Percentiles rank a stretch among this genome's conserved stretches.
These are phyloP conservation scores for Ochromonadaceae sp. DNA, from an alignment of 352 stramenopile genomes.

Conservation along the genomic window DNA sequence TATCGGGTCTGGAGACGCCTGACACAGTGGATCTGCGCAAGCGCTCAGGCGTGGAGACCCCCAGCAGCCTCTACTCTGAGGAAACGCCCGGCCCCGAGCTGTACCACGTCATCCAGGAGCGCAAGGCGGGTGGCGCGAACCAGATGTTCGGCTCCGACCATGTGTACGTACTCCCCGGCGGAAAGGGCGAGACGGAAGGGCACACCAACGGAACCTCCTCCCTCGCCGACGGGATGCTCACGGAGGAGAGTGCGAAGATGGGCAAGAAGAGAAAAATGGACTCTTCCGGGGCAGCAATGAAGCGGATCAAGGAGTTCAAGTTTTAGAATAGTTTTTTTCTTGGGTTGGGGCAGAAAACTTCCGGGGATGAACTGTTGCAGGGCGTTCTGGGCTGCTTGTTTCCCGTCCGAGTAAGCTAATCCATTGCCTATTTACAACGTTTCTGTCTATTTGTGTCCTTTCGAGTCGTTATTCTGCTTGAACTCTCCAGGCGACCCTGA, in stretches of 20 bases:
- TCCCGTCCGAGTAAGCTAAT: too few species aligned
- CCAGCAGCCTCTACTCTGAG: slow-evolving; percentile 21
- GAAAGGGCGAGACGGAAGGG: slow-evolving; percentile 42
- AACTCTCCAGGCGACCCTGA: too few species aligned
- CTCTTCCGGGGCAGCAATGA: too few species aligned
- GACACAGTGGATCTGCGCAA: slow-evolving; percentile 52
- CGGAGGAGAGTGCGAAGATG: not conserved
- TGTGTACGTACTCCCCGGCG: slow-evolving; percentile 43
- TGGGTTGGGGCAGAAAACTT: too few species aligned
- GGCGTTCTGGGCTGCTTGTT: too few species aligned
- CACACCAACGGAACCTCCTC: slow-evolving; percentile 33
- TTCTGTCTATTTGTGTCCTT: too few species aligned
- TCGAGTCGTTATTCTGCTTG: too few species aligned
- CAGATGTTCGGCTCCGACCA: slow-evolving; percentile 53
- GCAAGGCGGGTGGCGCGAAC: slow-evolving; percentile 22
- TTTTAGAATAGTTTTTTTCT: slow-evolving; percentile 21
- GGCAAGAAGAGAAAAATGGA: not conserved
- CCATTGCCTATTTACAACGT: too few species aligned
- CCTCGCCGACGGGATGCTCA: slow-evolving; percentile 22
- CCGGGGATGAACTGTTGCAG: too few species aligned
- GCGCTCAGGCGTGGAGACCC: slow-evolving; percentile 31
- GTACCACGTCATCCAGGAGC: slow-evolving; percentile 50
- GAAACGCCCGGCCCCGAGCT: slow-evolving; percentile 44
- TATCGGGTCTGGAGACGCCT: slow-evolving; percentile 34
- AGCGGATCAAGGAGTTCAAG: slow-evolving; percentile 21